Conservation (phyloP, 2,329 filamentous ascomycete species). For the Fusarium clavum region DNA sequence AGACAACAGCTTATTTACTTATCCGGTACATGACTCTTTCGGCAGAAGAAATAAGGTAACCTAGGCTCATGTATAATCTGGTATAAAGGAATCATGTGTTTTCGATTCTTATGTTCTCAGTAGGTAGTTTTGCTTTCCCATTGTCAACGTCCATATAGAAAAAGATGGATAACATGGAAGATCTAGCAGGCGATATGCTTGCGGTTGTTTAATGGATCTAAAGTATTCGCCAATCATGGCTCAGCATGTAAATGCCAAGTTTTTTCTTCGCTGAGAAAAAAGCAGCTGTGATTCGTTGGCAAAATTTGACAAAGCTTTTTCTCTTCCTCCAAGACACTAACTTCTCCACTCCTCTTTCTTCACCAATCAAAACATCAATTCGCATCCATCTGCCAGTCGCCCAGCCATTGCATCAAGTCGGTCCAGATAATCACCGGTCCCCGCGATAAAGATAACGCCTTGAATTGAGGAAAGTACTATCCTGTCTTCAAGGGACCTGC, state of each 20-base stretch:
- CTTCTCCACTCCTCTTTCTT: background rate
- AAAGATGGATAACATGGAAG: background rate
- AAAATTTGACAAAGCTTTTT: slow-evolving; percentile 4
- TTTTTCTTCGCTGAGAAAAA: background rate
- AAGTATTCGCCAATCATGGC: background rate
- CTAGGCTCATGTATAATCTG: background rate
- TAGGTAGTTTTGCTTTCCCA: background rate
- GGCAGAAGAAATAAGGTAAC: background rate
- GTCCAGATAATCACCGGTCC: slow-evolving; percentile 16
- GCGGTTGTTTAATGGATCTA: background rate
- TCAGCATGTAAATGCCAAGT: background rate
- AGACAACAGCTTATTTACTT: background rate
- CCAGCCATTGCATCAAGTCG: slow-evolving; percentile 14
- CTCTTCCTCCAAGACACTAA: background rate
- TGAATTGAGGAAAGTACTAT: slow-evolving; percentile 1
- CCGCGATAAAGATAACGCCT: slow-evolving; percentile 9
- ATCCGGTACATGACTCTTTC: background rate
- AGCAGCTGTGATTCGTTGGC: background rate
- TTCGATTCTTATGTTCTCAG: background rate
- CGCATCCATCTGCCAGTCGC: background rate
- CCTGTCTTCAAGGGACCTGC: background rate
- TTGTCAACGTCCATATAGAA: background rate
- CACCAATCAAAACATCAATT: background rate
- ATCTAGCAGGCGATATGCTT: background rate
- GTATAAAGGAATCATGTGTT: background rate